These are phyloP conservation scores for Ceratopteris richardii DNA, from an alignment of 75 land plant species.

Conservation along the genomic window DNA sequence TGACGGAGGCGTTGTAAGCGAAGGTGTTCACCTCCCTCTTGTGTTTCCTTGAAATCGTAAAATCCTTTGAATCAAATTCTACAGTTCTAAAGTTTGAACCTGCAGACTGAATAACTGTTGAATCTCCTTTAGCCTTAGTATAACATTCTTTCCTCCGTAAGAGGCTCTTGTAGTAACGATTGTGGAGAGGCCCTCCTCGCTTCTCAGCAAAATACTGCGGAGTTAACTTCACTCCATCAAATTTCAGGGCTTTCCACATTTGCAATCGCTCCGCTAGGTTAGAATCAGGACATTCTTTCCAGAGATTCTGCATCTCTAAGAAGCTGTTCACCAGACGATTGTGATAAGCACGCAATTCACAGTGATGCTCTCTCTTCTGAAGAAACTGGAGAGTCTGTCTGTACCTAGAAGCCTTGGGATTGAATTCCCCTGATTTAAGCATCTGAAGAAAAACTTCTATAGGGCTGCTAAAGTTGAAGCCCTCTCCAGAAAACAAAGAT, in stretches of 20 bases:
- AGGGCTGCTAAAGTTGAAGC: constrained; percentile 83
- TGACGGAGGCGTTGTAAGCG: too few species aligned
- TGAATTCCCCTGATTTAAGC: constrained; percentile 80
- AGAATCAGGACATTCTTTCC: constrained; percentile 53
- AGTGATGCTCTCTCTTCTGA: constrained; percentile 66
- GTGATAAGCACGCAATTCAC: constrained; percentile 63
- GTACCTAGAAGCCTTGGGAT: constrained; percentile 70
- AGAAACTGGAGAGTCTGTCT: constrained; percentile 57
- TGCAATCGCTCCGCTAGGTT: constrained; percentile 69
- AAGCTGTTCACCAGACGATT: constrained; percentile 65
- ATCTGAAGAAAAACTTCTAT: constrained; percentile 46
- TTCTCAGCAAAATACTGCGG: constrained; percentile 1
- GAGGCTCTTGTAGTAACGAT: too few species aligned
- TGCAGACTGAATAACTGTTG: too few species aligned
- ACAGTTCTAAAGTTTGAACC: too few species aligned
- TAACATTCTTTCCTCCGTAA: too few species aligned
- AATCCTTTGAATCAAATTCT: too few species aligned
- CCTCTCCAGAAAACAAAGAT: constrained; percentile 54
- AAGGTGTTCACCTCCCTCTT: too few species aligned
- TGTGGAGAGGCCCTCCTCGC: background rate
- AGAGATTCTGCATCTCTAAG: constrained; percentile 55
- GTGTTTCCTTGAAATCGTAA: too few species aligned
- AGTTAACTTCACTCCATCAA: constrained; percentile 13
- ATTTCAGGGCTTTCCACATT: constrained; percentile 40
- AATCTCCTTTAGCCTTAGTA: too few species aligned